These are phyloP conservation scores for Saussurea involucrata DNA, from an alignment of 129 eudicot species.

Conservation along the genomic window DNA sequence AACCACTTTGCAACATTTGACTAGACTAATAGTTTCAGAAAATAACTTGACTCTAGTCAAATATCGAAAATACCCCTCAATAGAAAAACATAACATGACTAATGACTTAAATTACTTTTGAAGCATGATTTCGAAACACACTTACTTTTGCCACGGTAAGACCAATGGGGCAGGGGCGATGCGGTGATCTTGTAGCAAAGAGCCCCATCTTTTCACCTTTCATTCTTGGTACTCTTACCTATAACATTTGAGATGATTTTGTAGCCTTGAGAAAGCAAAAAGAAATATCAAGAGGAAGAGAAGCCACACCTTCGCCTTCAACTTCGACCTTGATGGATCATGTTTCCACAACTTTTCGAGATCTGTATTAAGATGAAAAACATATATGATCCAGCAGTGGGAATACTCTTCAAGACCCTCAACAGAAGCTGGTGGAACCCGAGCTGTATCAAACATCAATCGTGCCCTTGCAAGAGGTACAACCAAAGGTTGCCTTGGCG, in stretches of 20 bases:
- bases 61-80: not conserved
- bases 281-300: not conserved
- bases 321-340: conserved; percentile 78
- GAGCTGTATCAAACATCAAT: conserved; percentile 58
- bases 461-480: conserved; percentile 95
- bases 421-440: conserved; percentile 89
- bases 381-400: conserved; percentile 92
- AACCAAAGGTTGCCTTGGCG: conserved; percentile 94
- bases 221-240: conserved; percentile 93
- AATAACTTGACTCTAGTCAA: not conserved
- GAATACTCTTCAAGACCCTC: conserved; percentile 95
- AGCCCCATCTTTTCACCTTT: conserved; percentile 89
- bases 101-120: too few species aligned
- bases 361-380: conserved; percentile 93
- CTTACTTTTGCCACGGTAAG: conserved; percentile 90
- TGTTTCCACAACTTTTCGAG: conserved; percentile 86
- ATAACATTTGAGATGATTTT: not conserved
- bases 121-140: not conserved
- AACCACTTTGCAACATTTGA: too few species aligned
- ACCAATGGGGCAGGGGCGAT: conserved; percentile 97
- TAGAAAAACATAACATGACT: not conserved
- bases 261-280: not conserved
- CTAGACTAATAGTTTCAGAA: too few species aligned
- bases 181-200: conserved; percentile 97
- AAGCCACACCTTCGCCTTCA: conserved; percentile 82